Evolutionary conservation across 2,329 filamentous ascomycete species (phyloP).

Genomic region (Colletotrichum tropicicola): DNA sequence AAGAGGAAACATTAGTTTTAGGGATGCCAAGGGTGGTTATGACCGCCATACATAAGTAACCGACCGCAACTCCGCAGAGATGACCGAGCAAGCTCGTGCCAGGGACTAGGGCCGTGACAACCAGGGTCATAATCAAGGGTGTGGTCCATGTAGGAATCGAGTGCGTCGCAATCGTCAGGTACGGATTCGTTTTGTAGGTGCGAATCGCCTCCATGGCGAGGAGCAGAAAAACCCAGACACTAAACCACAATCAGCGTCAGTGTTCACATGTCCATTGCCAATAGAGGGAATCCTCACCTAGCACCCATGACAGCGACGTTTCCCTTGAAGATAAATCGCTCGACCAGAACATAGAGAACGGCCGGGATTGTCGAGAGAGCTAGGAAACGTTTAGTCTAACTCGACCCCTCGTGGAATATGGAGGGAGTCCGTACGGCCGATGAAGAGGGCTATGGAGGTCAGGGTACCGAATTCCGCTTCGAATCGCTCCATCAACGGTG

Average conservation of each 20-base stretch:
- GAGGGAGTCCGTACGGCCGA: slow-evolving; percentile 79
- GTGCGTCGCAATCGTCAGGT: slow-evolving; percentile 69
- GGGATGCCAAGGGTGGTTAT: neutral
- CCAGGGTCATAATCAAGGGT: slow-evolving; percentile 79
- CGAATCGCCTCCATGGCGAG: slow-evolving; percentile 87
- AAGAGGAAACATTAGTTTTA: slow-evolving; percentile 32
- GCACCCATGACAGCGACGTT: slow-evolving; percentile 84
- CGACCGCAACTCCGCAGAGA: slow-evolving; percentile 81
- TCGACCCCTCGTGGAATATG: neutral
- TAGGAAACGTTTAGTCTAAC: slow-evolving; percentile 44
- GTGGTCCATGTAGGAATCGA: slow-evolving; percentile 93
- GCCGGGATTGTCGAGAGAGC: slow-evolving; percentile 85
- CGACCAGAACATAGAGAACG: slow-evolving; percentile 80
- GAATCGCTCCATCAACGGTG: slow-evolving; percentile 92
- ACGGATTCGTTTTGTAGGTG: slow-evolving; percentile 82
- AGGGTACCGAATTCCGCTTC: slow-evolving; percentile 93
- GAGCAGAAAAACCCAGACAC: slow-evolving; percentile 92
- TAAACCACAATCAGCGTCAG: slow-evolving; percentile 44
- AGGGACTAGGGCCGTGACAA: slow-evolving; percentile 81
- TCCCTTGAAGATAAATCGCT: slow-evolving; percentile 74
- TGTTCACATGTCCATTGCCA: neutral
- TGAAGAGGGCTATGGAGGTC: slow-evolving; percentile 85
- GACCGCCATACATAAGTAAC: slow-evolving; percentile 79
- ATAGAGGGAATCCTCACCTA: slow-evolving; percentile 64
- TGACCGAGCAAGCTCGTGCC: slow-evolving; percentile 88